A percentile compares a stretch with the other conserved stretches of the same genome.
Conservation (phyloP, 176 grass and related monocot genomes). For the Oryza australiensis region DNA sequence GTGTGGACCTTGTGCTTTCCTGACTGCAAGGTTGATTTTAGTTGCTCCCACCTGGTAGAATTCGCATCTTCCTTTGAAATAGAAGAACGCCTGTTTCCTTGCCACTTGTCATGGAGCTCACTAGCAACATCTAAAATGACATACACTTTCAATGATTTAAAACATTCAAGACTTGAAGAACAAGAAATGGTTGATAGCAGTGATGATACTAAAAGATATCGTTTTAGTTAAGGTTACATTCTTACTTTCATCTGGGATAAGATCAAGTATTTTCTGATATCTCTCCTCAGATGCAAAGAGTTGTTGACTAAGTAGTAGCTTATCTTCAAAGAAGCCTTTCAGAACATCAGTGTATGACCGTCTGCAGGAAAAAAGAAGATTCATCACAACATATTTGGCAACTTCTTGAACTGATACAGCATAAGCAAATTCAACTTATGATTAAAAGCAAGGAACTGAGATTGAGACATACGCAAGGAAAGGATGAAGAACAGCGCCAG, state of each 20-base stretch:
- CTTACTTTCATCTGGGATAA: constrained; percentile 88
- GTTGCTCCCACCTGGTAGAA: constrained; percentile 72
- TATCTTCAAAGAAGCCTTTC: constrained; percentile 79
- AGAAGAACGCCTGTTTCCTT: constrained; percentile 76
- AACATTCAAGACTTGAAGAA: constrained; percentile 17
- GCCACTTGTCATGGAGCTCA: constrained; percentile 79
- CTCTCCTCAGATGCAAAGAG: constrained; percentile 74
- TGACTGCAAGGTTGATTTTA: constrained; percentile 76
- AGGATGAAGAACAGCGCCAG: constrained; percentile 75
- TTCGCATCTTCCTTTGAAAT: constrained; percentile 85
- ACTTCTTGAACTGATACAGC: background rate
- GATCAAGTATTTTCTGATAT: constrained; percentile 81
- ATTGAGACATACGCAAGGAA: constrained; percentile 72
- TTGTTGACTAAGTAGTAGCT: constrained; percentile 62
- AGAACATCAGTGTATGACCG: constrained; percentile 87
- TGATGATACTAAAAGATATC: background rate
- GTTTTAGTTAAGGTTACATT: background rate
- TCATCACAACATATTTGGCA: constrained; percentile 23
- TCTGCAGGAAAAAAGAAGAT: constrained; percentile 43
- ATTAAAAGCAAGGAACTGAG: background rate
- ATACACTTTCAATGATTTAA: constrained; percentile 18
- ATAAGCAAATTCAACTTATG: background rate
- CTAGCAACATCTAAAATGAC: constrained; percentile 70
- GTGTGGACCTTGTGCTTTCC: constrained; percentile 82
- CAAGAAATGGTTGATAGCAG: background rate